These are phyloP conservation scores for Trametes pubescens DNA, from an alignment of 1,284 basidiomycete species.

Conservation along the genomic window DNA sequence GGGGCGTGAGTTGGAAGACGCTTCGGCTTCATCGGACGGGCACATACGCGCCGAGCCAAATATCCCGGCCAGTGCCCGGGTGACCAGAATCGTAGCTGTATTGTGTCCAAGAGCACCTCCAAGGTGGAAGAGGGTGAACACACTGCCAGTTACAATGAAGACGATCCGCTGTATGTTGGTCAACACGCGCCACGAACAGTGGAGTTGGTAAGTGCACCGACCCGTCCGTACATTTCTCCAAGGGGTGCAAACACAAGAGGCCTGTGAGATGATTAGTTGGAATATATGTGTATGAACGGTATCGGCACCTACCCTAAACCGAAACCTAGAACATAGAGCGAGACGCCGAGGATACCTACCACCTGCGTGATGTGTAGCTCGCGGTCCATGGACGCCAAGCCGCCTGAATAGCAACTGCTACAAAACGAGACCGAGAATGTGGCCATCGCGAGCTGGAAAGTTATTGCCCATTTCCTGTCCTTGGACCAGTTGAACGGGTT, in stretches of 20 bases:
- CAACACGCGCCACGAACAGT: background rate
- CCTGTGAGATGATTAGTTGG: constrained; percentile 36
- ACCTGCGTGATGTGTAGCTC: constrained; percentile 61
- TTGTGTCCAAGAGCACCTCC: constrained; percentile 69
- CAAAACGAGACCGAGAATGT: constrained; percentile 72
- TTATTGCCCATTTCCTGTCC: constrained; percentile 59
- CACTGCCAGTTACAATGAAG: constrained; percentile 63
- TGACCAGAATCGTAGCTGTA: constrained; percentile 64
- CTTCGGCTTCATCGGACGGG: background rate
- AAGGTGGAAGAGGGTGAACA: constrained; percentile 70
- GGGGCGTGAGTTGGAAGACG: constrained; percentile 11
- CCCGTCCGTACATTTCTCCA: constrained; percentile 53
- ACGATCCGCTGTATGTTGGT: constrained; percentile 50
- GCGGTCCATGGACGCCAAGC: constrained; percentile 53
- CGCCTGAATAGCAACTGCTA: constrained; percentile 67
- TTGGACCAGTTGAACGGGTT: constrained; percentile 73
- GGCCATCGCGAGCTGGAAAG: constrained; percentile 49
- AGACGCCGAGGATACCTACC: constrained; percentile 66
- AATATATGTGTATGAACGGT: background rate
- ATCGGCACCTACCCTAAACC: constrained; percentile 44
- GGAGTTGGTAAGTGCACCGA: constrained; percentile 36
- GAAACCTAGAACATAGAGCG: constrained; percentile 63
- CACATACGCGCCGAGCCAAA: constrained; percentile 63
- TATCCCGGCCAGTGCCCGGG: constrained; percentile 65
- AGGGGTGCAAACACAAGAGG: constrained; percentile 63